These are phyloP conservation scores for Eimeria acervulina DNA, from an alignment of 169 alveolate species.

Conservation along the genomic window DNA sequence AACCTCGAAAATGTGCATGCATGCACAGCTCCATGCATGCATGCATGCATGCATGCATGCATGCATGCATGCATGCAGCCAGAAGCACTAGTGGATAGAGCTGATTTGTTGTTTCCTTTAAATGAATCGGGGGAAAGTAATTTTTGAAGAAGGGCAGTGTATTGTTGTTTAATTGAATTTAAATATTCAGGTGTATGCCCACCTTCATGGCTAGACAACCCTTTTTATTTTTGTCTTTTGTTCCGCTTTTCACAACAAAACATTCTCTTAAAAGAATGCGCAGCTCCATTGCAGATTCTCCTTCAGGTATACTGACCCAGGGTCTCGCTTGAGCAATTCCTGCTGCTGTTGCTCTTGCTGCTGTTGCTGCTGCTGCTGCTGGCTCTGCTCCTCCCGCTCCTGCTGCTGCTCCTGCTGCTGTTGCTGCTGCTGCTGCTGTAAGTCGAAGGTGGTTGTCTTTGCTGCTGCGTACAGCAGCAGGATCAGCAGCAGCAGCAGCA, in stretches of 20 bases:
- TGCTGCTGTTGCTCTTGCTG: background rate
- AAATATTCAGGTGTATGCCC: background rate
- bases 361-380: slow-evolving; percentile 9
- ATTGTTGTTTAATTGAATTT: background rate
- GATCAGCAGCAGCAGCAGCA: background rate
- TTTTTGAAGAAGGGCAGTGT: too few relatives aligned
- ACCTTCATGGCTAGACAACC: slow-evolving; percentile 39
- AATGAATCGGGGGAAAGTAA: too few relatives aligned
- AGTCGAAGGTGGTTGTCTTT: too few relatives aligned
- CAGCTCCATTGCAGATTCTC: background rate
- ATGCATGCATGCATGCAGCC: background rate
- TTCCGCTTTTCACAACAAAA: background rate
- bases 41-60: background rate
- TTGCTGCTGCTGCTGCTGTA: too few relatives aligned
- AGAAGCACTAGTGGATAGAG: too few relatives aligned
- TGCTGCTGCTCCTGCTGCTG: background rate
- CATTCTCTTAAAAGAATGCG: background rate
- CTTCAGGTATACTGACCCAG: background rate
- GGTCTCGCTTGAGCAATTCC: background rate
- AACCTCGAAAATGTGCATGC: background rate
- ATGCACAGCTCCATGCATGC: background rate
- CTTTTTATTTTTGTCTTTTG: background rate
- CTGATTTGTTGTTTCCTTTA: too few relatives aligned
- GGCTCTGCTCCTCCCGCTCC: too few relatives aligned
- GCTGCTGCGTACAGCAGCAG: too few relatives aligned